Conservation (phyloP, 257 asterid species). For the Forsythia suspensa region DNA sequence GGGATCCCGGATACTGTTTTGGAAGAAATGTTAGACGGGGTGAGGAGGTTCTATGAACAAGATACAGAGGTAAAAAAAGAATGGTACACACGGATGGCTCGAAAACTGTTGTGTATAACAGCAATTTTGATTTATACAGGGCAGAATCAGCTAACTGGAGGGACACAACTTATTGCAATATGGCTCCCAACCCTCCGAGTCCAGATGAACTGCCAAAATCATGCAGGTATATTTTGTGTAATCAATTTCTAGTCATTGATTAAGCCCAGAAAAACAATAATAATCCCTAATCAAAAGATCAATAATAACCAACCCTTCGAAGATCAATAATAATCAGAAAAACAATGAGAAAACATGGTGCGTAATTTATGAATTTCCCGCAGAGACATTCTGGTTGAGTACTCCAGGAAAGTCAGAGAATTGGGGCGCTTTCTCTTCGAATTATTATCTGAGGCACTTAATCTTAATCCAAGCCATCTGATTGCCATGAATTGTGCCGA, state of each 20-base stretch:
- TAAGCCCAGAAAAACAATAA: too few relatives aligned
- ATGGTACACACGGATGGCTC: constrained; percentile 39
- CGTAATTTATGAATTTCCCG: background rate
- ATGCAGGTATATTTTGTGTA: constrained; percentile 29
- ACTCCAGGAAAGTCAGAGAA: constrained; percentile 28
- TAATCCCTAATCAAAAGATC: too few relatives aligned
- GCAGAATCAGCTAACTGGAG: constrained; percentile 42
- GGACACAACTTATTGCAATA: constrained; percentile 30
- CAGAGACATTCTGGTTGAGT: constrained; percentile 40
- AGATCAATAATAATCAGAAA: background rate
- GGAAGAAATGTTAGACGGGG: constrained; percentile 45
- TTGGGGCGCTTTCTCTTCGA: constrained; percentile 28
- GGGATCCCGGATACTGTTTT: constrained; percentile 26
- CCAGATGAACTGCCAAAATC: constrained; percentile 34
- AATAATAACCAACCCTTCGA: too few relatives aligned
- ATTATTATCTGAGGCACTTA: constrained; percentile 40
- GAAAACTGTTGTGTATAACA: constrained; percentile 34
- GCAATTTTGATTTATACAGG: constrained; percentile 43
- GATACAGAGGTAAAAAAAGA: constrained; percentile 30
- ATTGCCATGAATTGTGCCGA: constrained; percentile 33
- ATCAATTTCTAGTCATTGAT: background rate
- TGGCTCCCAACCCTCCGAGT: constrained; percentile 40
- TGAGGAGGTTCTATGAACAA: constrained; percentile 36
- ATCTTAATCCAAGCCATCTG: constrained; percentile 27
- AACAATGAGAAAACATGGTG: background rate